Percentiles rank a stretch among this genome's conserved stretches.
These are phyloP conservation scores for Myriosclerotinia duriaeana DNA, from an alignment of 2,329 filamentous ascomycete genomes.

Conservation along the genomic window DNA sequence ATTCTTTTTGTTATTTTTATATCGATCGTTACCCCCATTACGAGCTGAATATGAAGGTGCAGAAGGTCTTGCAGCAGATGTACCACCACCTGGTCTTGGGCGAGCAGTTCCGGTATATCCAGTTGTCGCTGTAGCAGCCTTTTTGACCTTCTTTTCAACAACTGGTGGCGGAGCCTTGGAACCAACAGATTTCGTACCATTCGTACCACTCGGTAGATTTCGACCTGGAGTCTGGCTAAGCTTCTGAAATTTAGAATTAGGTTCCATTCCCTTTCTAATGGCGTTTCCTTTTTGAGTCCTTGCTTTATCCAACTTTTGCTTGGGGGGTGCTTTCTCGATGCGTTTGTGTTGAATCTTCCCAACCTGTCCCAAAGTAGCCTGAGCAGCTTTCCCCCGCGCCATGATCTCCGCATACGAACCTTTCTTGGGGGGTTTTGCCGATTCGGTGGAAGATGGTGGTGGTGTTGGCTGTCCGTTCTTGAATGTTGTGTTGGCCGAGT, in stretches of 20 bases:
- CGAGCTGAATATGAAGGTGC: conserved; percentile 31
- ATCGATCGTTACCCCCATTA: conserved; percentile 29
- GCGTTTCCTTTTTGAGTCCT: conserved; percentile 34
- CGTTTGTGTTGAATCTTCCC: conserved; percentile 75
- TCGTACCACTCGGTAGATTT: conserved; percentile 30
- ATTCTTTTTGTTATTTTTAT: conserved; percentile 38
- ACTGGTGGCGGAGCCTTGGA: conserved; percentile 37
- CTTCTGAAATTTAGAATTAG: conserved; percentile 36
- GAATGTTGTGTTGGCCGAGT: conserved; percentile 24
- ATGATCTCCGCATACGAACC: conserved; percentile 74
- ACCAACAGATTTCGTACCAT: conserved; percentile 22
- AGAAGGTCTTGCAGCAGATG: conserved; percentile 36
- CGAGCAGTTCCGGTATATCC: conserved; percentile 66
- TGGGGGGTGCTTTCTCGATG: conserved; percentile 61
- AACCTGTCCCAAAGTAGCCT: conserved; percentile 57
- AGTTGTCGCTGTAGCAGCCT: conserved; percentile 60
- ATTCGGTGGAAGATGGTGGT: conserved; percentile 28
- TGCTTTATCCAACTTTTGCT: conserved; percentile 46
- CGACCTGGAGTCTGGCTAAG: conserved; percentile 25
- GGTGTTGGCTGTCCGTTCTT: conserved; percentile 37
- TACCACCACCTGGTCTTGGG: conserved; percentile 50
- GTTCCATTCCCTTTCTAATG: conserved; percentile 34
- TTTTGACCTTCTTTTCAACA: conserved; percentile 59
- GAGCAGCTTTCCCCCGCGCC: conserved; percentile 66
- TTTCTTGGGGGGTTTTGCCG: conserved; percentile 58